Percentiles rank a stretch among this genome's conserved stretches.
phyloP scores from a whole-genome alignment of 2,329 filamentous ascomycete genomes.

The Paecilomyces formosus region DNA sequence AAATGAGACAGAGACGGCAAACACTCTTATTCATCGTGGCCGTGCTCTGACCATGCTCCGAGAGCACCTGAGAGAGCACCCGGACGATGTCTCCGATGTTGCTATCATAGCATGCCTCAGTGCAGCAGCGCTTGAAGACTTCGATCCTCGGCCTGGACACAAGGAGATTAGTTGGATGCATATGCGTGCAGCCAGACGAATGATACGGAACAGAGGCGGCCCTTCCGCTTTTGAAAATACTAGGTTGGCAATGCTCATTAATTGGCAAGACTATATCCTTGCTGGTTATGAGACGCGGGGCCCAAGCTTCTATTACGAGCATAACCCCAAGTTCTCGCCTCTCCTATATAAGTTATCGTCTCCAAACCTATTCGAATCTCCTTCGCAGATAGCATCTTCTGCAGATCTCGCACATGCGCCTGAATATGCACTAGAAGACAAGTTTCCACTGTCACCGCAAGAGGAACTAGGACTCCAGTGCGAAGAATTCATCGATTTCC shows the following conservation, averaged over 20 bases:
- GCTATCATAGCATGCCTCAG: conserved; percentile 32
- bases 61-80: conserved; percentile 22
- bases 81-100: conserved; percentile 28
- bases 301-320: conserved; percentile 28
- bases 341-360: not conserved
- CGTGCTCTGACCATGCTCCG: conserved; percentile 26
- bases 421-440: not conserved
- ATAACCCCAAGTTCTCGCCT: conserved; percentile 8
- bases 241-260: conserved; percentile 32
- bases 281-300: conserved; percentile 29
- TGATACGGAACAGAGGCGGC: conserved; percentile 31
- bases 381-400: conserved; percentile 14
- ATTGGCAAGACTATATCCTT: conserved; percentile 36
- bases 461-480: conserved; percentile 29
- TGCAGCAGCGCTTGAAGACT: conserved; percentile 32
- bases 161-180: conserved; percentile 33
- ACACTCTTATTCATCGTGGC: conserved; percentile 24
- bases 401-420: not conserved
- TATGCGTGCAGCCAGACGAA: conserved; percentile 31
- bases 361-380: not conserved
- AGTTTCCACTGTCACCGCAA: conserved; percentile 10
- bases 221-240: conserved; percentile 28
- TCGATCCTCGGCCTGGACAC: conserved; percentile 29
- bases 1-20: conserved; percentile 21
- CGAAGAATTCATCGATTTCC: conserved; percentile 30